Base-by-base conservation (phyloP, 31 red algal genomes). In the Asparagopsis taxiformis region DNA sequence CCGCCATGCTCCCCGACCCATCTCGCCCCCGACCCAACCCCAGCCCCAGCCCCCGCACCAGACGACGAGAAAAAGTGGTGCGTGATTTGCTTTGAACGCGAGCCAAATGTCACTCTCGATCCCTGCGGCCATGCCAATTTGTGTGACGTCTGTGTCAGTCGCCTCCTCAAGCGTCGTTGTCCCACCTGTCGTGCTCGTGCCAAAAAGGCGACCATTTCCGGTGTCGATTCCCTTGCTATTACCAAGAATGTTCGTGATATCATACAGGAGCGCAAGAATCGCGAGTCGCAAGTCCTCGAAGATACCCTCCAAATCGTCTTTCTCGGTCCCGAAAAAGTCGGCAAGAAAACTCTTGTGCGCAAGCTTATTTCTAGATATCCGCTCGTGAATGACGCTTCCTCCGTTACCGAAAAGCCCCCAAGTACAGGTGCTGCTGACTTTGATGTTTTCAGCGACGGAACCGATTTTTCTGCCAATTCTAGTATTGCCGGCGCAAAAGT, bases 61-160 rank as follows among this genome's bases (percentile, higher is more conserved):
- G 33, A 52, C 0, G 33, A 59, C 50, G 30, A 51, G 46, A 51
- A 68, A 61, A 62, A 26, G 3, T 55, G 62, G 25, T 88, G 83
- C 73, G 73, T 88, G 72, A 64, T 88, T 24, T 88, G 83, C 54
- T 88, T 88, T 69, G 83, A 88, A 38, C 70, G 72, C 32, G 67
- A 29, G 3, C 41, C 72, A 16, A 88, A 88, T 28, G 64, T 77
- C 41, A 76, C 55, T 13, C 57, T 88, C 9, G 64, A 77, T 32
- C 83, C 83, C 13, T 88, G 83, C 62, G 83, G 73, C 29, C 83
- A 88, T 52, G 72, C 83, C 24, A 88, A 88, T 31, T 30, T 88
- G 22, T 88, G 83, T 43, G 72, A 77, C 55, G 83, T 71, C 19
- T 88, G 83, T 58, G 83, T 88, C 19, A 65, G 55, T 21, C 83